Evolutionary conservation across 116 monocot genomes (phyloP), one percentile per base, ranked within the genome.

Genomic region (Phalaenopsis hybrid): DNA sequence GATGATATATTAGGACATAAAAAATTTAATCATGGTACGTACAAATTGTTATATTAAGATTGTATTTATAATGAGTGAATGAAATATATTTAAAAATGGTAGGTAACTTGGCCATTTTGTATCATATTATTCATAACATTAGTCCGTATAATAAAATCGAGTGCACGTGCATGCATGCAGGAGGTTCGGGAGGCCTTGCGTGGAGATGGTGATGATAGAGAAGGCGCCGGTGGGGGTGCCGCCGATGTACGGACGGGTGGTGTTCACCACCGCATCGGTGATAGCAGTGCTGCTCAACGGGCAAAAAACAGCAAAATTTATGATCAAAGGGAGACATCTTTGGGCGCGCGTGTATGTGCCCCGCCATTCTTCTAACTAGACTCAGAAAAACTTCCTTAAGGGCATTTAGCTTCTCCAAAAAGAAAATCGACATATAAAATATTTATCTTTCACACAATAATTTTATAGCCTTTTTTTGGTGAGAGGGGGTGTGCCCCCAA

Each of bases 321-420:
- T 91, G 34, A 88, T 94, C 55, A 91, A 91, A 13, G 93, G 94
- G 5, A 91, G 77, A 75, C 91, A 94, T 81, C 87, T 94, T 0
- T 94, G 94, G 94, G 94, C 91, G 2, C 75, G 90, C 41, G 45
- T 85, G 28, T 90, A 87, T n/a, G 45, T 78, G 0, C 87, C 87
- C 25, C 86, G 84, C 23, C 65, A 65, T 65, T 55, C 55, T 15
- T 15, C 55, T 55, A 55, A 55, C 1, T 55, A 55, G 15, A 48
- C 10, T 48, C 41, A 41, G 41, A 0, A 31, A 31, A 31, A 31
- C 41, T 41, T 41, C 41, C 3, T 41, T 41, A 41, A 2, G 41
- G 41, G 3, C 41, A 41, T 41, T 31, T 31, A 31, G 31, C 31
- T 31, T 31, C 31, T 31, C 31, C 31, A 31, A 31, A 31, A 31